These are phyloP conservation scores for Begonia loranthoides DNA, from an alignment of 306 rosid species.

Conservation along the genomic window DNA sequence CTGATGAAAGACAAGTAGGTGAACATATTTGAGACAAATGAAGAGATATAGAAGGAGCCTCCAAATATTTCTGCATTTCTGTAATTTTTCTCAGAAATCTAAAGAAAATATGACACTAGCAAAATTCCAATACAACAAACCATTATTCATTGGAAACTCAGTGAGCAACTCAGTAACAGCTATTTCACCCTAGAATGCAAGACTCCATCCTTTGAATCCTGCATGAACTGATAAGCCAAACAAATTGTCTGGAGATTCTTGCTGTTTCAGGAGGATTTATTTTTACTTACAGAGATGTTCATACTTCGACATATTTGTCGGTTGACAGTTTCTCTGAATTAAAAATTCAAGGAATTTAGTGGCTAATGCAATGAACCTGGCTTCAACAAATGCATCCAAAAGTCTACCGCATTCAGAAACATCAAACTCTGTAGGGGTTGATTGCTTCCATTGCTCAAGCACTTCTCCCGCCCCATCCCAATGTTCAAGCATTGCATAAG, in stretches of 20 bases:
- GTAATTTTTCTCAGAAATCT: too few relatives aligned
- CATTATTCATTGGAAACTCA: too few relatives aligned
- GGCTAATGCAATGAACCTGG: slow-evolving; percentile 39
- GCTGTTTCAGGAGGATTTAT: slow-evolving; percentile 11
- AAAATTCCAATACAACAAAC: too few relatives aligned
- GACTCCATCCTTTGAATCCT: too few relatives aligned
- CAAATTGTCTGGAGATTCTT: too few relatives aligned
- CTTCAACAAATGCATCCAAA: slow-evolving; percentile 43
- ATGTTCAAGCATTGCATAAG: slow-evolving; percentile 68
- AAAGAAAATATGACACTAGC: too few relatives aligned
- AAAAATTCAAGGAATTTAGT: slow-evolving; percentile 35
- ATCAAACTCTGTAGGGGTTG: slow-evolving; percentile 45
- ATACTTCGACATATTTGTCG: slow-evolving; percentile 3
- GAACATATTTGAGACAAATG: too few relatives aligned
- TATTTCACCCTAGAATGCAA: too few relatives aligned
- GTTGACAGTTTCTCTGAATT: slow-evolving; percentile 40
- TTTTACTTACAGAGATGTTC: not conserved
- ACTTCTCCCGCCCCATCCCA: slow-evolving; percentile 54
- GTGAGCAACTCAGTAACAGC: too few relatives aligned
- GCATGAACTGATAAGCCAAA: not conserved
- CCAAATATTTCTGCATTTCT: too few relatives aligned
- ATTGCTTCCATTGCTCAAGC: slow-evolving; percentile 77
- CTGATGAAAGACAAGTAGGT: too few relatives aligned
- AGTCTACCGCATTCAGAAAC: slow-evolving; percentile 38
- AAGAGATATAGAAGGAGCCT: too few relatives aligned